Evolutionary conservation across 306 rosid species (phyloP).

Genomic region (Malus sylvestris): DNA sequence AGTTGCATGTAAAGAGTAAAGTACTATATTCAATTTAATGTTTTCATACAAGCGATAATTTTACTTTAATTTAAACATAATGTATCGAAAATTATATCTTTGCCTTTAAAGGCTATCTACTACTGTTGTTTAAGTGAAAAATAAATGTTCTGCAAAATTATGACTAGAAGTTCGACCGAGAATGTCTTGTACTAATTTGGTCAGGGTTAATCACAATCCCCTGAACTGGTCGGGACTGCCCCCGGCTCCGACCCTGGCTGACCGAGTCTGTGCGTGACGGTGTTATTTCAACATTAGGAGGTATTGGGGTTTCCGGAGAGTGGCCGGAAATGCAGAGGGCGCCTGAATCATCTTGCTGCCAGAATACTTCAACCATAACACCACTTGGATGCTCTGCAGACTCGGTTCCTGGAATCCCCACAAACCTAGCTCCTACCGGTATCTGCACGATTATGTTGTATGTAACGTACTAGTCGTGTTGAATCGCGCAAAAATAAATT

Average conservation of each 20-base stretch:
- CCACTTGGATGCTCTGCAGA: conserved; percentile 58
- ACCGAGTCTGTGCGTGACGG: conserved; percentile 9
- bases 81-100: too few species aligned
- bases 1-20: too few species aligned
- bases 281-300: conserved; percentile 25
- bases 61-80: too few species aligned
- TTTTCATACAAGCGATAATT: too few species aligned
- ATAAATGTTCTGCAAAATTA: too few species aligned
- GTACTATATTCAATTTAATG: too few species aligned
- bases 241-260: conserved; percentile 10
- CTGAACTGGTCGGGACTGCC: conserved; percentile 11
- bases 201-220: conserved; percentile 57
- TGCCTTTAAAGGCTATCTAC: too few species aligned
- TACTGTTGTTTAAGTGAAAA: too few species aligned
- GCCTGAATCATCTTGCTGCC: conserved; percentile 86
- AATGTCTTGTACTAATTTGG: conserved; percentile 7
- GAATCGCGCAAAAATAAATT: too few species aligned
- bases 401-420: conserved; percentile 76
- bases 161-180: neutral
- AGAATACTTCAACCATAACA: conserved; percentile 66
- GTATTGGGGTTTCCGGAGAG: conserved; percentile 46
- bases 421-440: conserved; percentile 67
- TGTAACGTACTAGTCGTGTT: too few species aligned
- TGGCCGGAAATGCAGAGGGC: conserved; percentile 61
- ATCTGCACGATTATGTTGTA: conserved; percentile 25